phyloP scores from a whole-genome alignment of 495 filamentous ascomycete species.

The Penicillium simplicissimum region DNA sequence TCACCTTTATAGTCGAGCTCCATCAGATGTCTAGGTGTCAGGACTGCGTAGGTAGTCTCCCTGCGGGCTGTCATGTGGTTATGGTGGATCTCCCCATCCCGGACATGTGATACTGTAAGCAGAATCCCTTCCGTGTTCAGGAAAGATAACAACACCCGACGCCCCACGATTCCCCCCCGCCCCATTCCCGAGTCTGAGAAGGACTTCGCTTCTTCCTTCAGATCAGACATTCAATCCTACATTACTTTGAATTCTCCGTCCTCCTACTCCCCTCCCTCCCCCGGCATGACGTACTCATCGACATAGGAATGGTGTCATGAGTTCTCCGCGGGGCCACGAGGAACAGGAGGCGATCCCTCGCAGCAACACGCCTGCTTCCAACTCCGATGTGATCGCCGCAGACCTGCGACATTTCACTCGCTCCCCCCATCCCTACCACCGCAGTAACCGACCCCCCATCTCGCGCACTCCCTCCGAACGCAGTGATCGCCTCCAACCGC shows the following conservation, averaged over 20 bases:
- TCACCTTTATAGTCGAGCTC: background rate
- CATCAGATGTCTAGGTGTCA: background rate
- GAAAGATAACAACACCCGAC: slow-evolving; percentile 31
- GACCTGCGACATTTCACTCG: slow-evolving; percentile 59
- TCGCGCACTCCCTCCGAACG: slow-evolving; percentile 30
- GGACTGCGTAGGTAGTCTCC: background rate
- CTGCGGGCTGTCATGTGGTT: background rate
- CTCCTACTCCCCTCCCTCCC: slow-evolving; percentile 1
- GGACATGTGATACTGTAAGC: slow-evolving; percentile 40
- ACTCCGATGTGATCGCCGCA: slow-evolving; percentile 27
- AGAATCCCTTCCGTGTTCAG: slow-evolving; percentile 30
- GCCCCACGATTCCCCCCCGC: slow-evolving; percentile 2
- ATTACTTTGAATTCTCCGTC: background rate
- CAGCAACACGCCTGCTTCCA: slow-evolving; percentile 24
- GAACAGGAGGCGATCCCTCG: slow-evolving; percentile 34
- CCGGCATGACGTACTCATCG: slow-evolving; percentile 39
- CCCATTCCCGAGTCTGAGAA: background rate
- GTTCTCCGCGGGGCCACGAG: slow-evolving; percentile 38
- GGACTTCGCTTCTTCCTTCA: background rate
- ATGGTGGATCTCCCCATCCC: slow-evolving; percentile 3
- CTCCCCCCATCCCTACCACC: slow-evolving; percentile 77
- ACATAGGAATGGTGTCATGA: slow-evolving; percentile 46
- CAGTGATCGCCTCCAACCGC: slow-evolving; percentile 28
- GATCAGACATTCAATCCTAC: background rate
- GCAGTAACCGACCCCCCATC: slow-evolving; percentile 37